A percentile compares a stretch with the other conserved stretches of the same genome.
These are phyloP conservation scores for Berkeleyomyces basicola DNA, from an alignment of 2,329 filamentous ascomycete species.

Conservation along the genomic window DNA sequence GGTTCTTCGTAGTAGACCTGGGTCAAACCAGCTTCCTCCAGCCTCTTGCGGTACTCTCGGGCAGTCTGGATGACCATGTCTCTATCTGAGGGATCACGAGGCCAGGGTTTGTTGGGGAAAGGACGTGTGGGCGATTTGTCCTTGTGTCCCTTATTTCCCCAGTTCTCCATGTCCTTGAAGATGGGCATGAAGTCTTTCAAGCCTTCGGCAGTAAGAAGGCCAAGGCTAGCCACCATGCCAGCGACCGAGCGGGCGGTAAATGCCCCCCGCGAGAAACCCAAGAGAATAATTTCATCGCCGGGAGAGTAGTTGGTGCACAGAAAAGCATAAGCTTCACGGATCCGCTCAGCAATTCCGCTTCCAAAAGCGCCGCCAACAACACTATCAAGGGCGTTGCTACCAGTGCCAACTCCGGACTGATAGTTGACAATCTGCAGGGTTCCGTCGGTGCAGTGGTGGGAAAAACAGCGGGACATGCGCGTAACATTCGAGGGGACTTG, in stretches of 20 bases:
- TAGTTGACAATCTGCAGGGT: conserved; percentile 43
- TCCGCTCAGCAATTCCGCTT: conserved; percentile 35
- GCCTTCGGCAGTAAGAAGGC: conserved; percentile 35
- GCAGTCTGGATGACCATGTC: conserved; percentile 19
- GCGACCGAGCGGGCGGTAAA: conserved; percentile 41
- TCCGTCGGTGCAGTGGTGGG: conserved; percentile 32
- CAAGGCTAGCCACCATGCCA: conserved; percentile 34
- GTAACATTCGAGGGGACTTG: conserved; percentile 44
- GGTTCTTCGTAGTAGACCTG: conserved; percentile 18
- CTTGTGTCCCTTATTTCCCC: conserved; percentile 28
- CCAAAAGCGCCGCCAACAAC: conserved; percentile 40
- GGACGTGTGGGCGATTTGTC: conserved; percentile 32
- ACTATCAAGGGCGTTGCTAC: conserved; percentile 30
- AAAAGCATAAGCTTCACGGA: conserved; percentile 46
- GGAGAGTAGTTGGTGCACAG: conserved; percentile 43
- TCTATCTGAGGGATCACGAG: conserved; percentile 17
- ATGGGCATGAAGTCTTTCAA: conserved; percentile 38
- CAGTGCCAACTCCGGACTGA: conserved; percentile 43
- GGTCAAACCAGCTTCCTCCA: conserved; percentile 29
- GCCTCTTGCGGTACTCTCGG: conserved; percentile 26
- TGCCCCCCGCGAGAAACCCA: conserved; percentile 42
- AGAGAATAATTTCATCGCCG: conserved; percentile 38
- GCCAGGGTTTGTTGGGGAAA: conserved; percentile 33
- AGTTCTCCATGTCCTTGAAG: conserved; percentile 40
- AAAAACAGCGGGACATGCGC: conserved; percentile 40